Evolutionary conservation across 768 basidiomycete species (phyloP).

Genomic region (Boletus insuetus): DNA sequence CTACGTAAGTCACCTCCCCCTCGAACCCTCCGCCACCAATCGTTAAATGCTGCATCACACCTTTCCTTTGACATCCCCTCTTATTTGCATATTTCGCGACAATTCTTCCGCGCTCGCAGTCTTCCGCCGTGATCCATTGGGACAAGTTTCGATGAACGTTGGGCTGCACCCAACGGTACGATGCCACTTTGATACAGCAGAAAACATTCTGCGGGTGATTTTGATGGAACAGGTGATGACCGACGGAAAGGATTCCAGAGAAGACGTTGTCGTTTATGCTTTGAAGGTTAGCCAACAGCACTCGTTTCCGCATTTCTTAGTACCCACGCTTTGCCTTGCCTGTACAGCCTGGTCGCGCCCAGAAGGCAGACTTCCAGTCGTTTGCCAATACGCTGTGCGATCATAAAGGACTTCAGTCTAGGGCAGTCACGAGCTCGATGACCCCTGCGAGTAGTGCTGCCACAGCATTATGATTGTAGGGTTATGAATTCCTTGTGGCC

Average conservation of each 20-base stretch:
- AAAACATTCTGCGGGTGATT: slow-evolving; percentile 53
- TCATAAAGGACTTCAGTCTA: slow-evolving; percentile 32
- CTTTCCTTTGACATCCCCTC: neutral
- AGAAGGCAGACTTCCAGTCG: slow-evolving; percentile 52
- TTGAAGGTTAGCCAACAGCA: slow-evolving; percentile 46
- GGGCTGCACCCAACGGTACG: slow-evolving; percentile 53
- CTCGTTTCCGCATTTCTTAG: neutral
- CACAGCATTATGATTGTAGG: slow-evolving; percentile 14
- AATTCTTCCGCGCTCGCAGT: slow-evolving; percentile 35
- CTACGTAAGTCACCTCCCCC: slow-evolving; percentile 30
- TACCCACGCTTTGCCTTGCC: neutral
- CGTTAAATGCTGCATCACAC: slow-evolving; percentile 13
- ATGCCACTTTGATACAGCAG: slow-evolving; percentile 55
- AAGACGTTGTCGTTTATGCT: slow-evolving; percentile 59
- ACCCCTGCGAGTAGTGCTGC: neutral
- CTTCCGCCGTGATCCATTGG: slow-evolving; percentile 67
- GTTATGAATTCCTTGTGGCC: neutral
- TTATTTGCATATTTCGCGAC: neutral
- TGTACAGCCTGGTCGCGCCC: slow-evolving; percentile 37
- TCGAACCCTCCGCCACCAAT: slow-evolving; percentile 19
- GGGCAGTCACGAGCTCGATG: neutral
- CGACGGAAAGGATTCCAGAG: slow-evolving; percentile 23
- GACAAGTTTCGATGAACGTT: slow-evolving; percentile 69
- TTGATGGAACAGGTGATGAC: slow-evolving; percentile 45
- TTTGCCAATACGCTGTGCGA: slow-evolving; percentile 47